These are phyloP conservation scores for Microglena sp. DNA, from an alignment of 139 green algal species.

Conservation along the genomic window DNA sequence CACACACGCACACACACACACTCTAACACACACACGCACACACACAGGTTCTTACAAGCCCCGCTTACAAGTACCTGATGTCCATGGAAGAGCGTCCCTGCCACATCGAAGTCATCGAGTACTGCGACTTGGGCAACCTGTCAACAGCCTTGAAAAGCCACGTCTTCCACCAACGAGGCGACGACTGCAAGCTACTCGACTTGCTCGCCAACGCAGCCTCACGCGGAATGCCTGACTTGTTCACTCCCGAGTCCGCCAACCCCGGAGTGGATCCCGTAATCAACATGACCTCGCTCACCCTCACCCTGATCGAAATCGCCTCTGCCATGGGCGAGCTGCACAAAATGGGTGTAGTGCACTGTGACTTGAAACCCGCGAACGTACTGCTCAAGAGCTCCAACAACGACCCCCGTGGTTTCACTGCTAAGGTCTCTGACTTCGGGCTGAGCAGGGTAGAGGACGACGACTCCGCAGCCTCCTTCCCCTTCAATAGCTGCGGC, in stretches of 20 bases:
- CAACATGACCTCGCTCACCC: slow-evolving; percentile 38
- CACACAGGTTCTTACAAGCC: neutral
- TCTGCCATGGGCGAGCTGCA: slow-evolving; percentile 15
- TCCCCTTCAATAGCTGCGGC: slow-evolving; percentile 45
- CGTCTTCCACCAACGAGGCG: slow-evolving; percentile 19
- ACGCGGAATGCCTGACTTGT: too few species aligned
- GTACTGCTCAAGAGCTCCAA: slow-evolving; percentile 36
- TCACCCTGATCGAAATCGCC: slow-evolving; percentile 47
- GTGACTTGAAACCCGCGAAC: slow-evolving; percentile 18
- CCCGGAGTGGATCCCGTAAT: too few species aligned
- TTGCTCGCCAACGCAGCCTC: too few species aligned
- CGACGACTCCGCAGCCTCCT: slow-evolving; percentile 33
- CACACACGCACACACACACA: too few species aligned
- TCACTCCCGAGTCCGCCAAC: too few species aligned
- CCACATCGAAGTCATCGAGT: slow-evolving; percentile 49
- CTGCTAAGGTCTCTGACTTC: slow-evolving; percentile 72
- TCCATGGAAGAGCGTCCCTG: slow-evolving; percentile 17
- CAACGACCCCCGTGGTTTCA: slow-evolving; percentile 50
- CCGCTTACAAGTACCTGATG: slow-evolving; percentile 21
- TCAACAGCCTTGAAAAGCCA: slow-evolving; percentile 31
- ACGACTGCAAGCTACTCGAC: too few species aligned
- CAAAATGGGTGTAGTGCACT: slow-evolving; percentile 60
- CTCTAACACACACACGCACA: too few species aligned
- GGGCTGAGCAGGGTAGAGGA: slow-evolving; percentile 48
- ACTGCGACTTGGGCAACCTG: slow-evolving; percentile 49